phyloP scores from a whole-genome alignment of 208 protist species.

The Willaertia magna region DNA sequence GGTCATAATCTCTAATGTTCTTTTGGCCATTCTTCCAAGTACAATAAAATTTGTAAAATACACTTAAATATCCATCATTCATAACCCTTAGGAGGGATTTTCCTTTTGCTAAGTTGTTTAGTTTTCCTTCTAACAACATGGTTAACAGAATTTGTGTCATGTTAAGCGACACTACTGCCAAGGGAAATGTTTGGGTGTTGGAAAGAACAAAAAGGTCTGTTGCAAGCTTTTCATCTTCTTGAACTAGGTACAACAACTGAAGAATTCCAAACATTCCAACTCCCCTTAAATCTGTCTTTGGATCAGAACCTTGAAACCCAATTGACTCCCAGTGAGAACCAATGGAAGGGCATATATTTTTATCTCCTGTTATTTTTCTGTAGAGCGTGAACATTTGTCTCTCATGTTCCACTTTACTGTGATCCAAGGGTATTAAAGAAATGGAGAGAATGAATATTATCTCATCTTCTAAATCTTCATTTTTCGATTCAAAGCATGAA shows the following conservation, averaged over 20 bases:
- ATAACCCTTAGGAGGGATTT: not conserved
- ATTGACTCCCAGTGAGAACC: conserved; percentile 9
- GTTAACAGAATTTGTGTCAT: not conserved
- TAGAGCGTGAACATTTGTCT: not conserved
- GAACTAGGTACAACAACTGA: not conserved
- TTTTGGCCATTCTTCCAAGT: not conserved
- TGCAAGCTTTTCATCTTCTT: not conserved
- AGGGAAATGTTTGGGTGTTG: not conserved
- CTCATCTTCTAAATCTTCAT: not conserved
- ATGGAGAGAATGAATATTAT: not conserved
- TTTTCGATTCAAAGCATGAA: not conserved
- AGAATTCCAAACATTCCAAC: conserved; percentile 5
- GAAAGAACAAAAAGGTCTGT: not conserved
- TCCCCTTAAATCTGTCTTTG: conserved; percentile 5
- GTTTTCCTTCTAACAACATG: not conserved
- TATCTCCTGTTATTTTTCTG: conserved; percentile 1
- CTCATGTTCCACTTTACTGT: not conserved
- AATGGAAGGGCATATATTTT: not conserved
- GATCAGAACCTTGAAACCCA: conserved; percentile 10
- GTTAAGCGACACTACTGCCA: not conserved
- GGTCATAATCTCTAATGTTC: not conserved
- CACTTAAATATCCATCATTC: not conserved
- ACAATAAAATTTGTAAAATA: not conserved
- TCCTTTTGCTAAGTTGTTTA: not conserved
- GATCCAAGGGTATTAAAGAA: not conserved